A percentile compares a stretch with the other conserved stretches of the same genome.
Evolutionary conservation across 257 asterid genomes (phyloP).

Genomic region (Solanum gracilifrons): DNA sequence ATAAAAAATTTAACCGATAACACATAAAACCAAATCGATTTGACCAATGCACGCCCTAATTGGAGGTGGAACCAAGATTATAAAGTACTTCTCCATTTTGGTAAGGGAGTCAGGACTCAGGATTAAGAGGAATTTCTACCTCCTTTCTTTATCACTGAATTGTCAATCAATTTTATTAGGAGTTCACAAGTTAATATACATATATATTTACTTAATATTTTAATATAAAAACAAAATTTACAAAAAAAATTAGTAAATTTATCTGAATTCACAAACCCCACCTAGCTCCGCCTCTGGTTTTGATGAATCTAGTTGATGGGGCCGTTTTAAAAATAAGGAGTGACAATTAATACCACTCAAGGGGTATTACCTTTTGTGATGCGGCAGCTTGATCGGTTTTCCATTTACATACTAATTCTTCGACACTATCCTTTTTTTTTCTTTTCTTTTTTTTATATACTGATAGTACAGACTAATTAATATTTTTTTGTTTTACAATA

Average conservation of each 20-base stretch:
- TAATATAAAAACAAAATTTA: too few species aligned
- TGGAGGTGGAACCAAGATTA: too few species aligned
- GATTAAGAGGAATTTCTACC: too few species aligned
- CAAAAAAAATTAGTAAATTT: fast-evolving
- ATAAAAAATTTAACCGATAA: fast-evolving
- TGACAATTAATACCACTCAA: background rate
- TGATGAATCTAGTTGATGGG: background rate
- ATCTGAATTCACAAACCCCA: fast-evolving
- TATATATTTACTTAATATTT: too few species aligned
- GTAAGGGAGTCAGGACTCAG: fast-evolving
- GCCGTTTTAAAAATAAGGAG: background rate
- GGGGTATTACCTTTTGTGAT: background rate
- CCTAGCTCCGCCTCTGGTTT: too few species aligned
- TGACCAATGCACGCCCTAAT: too few species aligned
- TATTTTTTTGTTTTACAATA: background rate
- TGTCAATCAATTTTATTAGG: fast-evolving
- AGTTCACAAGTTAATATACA: too few species aligned
- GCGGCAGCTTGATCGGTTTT: background rate
- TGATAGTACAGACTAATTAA: background rate
- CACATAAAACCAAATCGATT: too few species aligned
- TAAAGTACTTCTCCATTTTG: background rate
- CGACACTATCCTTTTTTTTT: background rate
- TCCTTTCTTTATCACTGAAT: too few species aligned
- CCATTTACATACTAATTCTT: background rate
- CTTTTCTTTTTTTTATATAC: background rate